A percentile compares a stretch with the other conserved stretches of the same genome.
These are phyloP conservation scores for Trichoderma atrobrunneum DNA, from an alignment of 2,329 filamentous ascomycete genomes.

Conservation along the genomic window DNA sequence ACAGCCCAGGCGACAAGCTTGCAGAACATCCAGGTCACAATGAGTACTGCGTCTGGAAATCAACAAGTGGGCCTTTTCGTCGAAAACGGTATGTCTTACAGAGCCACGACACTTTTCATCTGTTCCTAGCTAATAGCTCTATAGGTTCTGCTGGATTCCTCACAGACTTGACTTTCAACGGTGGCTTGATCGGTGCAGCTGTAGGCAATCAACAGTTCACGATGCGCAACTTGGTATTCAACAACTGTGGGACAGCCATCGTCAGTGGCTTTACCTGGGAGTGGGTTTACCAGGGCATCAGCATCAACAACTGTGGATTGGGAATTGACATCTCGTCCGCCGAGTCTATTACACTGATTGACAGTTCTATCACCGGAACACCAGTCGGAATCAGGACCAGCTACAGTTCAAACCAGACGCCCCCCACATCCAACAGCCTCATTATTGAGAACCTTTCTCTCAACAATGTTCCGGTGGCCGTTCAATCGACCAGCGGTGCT, in stretches of 20 bases:
- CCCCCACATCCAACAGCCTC: not conserved
- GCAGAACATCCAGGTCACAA: constrained; percentile 50
- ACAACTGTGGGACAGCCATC: constrained; percentile 61
- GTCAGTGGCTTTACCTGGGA: constrained; percentile 73
- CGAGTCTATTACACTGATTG: not conserved
- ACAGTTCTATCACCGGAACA: not conserved
- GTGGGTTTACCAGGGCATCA: constrained; percentile 41
- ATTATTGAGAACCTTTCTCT: constrained; percentile 10
- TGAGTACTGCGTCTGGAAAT: constrained; percentile 25
- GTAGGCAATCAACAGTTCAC: constrained; percentile 66
- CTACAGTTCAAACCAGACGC: not conserved
- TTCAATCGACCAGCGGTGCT: not conserved
- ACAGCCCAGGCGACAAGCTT: constrained; percentile 58
- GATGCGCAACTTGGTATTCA: constrained; percentile 64
- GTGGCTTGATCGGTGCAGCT: constrained; percentile 51
- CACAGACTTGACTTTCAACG: constrained; percentile 61
- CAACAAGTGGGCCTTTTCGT: not conserved
- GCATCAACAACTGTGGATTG: constrained; percentile 2
- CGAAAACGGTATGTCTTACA: not conserved
- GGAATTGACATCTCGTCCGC: constrained; percentile 1
- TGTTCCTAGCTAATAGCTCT: constrained; percentile 23
- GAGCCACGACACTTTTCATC: not conserved
- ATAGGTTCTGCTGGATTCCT: constrained; percentile 41
- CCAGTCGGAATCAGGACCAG: constrained; percentile 7
- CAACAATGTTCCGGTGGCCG: constrained; percentile 9